These are phyloP conservation scores for Dothideomycetes sp. DNA, from an alignment of 2,329 filamentous ascomycete species.

Conservation along the genomic window DNA sequence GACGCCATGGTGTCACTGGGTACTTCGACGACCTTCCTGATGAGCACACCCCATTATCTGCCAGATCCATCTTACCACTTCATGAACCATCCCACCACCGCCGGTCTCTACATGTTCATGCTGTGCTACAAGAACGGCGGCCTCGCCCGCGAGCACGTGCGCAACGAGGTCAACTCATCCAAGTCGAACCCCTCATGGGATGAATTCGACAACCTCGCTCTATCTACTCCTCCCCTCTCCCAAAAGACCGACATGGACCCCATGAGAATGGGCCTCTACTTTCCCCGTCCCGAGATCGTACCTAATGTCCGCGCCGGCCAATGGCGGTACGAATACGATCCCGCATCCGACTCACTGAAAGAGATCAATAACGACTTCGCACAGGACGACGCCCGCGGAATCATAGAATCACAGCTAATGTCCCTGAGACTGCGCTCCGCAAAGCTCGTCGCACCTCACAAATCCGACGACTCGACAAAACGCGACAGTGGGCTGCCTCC, in stretches of 20 bases:
- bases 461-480: conserved; percentile 28
- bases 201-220: conserved; percentile 64
- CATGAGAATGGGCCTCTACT: conserved; percentile 89
- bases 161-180: conserved; percentile 59
- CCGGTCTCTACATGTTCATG: conserved; percentile 98
- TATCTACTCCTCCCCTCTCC: conserved; percentile 58
- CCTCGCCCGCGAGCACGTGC: conserved; percentile 79
- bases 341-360: conserved; percentile 34
- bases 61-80: conserved; percentile 90
- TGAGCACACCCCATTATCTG: conserved; percentile 87
- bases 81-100: conserved; percentile 91
- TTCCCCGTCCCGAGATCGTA: conserved; percentile 89
- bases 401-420: conserved; percentile 90
- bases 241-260: conserved; percentile 41
- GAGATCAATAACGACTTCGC: conserved; percentile 33
- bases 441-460: conserved; percentile 49
- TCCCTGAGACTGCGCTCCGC: conserved; percentile 79
- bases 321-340: conserved; percentile 64
- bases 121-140: conserved; percentile 98
- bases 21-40: conserved; percentile 93
- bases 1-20: conserved; percentile 93
- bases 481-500: conserved; percentile 46
- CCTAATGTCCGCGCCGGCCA: conserved; percentile 79
- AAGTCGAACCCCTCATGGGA: conserved; percentile 52
- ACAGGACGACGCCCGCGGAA: conserved; percentile 62